Conservation (phyloP, 257 asterid genomes). For the Solanum commersonii region DNA sequence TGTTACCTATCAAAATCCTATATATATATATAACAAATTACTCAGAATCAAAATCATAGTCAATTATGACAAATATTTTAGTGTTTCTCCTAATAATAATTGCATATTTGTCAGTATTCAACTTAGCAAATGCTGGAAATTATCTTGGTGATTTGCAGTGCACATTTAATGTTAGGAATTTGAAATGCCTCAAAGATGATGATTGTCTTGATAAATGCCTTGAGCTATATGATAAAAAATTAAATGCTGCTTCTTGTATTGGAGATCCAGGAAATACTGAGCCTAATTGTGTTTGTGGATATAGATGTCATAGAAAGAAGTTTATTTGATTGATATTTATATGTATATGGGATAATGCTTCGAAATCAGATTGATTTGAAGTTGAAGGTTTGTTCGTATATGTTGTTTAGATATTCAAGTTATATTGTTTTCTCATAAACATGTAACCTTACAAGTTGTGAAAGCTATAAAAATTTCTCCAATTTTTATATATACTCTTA, state of each 20-base stretch:
- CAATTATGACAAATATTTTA: not conserved
- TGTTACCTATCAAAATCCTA: not conserved
- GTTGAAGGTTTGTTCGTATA: too few relatives aligned
- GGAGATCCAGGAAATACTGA: not conserved
- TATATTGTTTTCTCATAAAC: not conserved
- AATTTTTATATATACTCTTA: too few relatives aligned
- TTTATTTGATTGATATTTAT: not conserved
- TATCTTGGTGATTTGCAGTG: not conserved
- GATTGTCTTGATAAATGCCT: not conserved
- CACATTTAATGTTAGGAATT: not conserved
- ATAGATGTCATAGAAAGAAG: not conserved
- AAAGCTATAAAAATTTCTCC: too few relatives aligned
- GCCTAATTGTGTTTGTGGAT: not conserved
- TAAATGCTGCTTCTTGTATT: not conserved
- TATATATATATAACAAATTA: not conserved
- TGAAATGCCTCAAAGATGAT: not conserved
- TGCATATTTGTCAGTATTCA: not conserved
- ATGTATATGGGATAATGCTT: not conserved
- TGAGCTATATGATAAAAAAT: not conserved
- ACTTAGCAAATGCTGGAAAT: not conserved
- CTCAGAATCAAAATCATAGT: not conserved
- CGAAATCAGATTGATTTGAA: not conserved
- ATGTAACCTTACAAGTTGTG: not conserved
- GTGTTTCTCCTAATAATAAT: not conserved
- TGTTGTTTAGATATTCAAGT: not conserved